These are phyloP conservation scores for Puccinia brachypodii DNA, from an alignment of 1,284 basidiomycete species.

Conservation along the genomic window DNA sequence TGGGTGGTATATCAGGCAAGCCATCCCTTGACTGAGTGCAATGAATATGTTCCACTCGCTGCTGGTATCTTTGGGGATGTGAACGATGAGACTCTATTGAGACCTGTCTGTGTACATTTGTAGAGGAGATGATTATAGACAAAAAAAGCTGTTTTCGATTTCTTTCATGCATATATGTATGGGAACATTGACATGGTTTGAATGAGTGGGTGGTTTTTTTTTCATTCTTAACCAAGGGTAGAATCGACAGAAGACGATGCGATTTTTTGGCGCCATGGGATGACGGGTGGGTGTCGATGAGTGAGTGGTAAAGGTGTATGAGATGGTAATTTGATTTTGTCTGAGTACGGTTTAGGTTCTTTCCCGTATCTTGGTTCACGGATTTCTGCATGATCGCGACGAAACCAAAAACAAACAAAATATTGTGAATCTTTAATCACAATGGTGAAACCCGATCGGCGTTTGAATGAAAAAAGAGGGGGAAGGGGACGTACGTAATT, in stretches of 20 bases:
- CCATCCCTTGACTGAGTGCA: too few species aligned
- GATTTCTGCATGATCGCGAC: neutral
- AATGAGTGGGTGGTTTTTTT: neutral
- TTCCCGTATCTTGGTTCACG: slow-evolving; percentile 35
- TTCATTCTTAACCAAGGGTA: neutral
- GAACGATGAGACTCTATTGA: too few species aligned
- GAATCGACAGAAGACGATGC: neutral
- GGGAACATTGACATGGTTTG: neutral
- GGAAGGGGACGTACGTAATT: slow-evolving; percentile 8
- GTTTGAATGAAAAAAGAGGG: neutral
- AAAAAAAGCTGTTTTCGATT: too few species aligned
- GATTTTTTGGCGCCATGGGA: slow-evolving; percentile 26
- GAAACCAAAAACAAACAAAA: neutral
- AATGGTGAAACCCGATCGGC: neutral
- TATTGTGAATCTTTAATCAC: neutral
- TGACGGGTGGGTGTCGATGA: slow-evolving; percentile 42
- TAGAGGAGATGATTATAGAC: too few species aligned
- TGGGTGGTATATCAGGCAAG: too few species aligned
- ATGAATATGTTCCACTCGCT: too few species aligned
- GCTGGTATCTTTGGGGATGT: too few species aligned
- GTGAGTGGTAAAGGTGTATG: slow-evolving; percentile 29
- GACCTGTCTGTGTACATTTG: too few species aligned
- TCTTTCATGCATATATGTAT: too few species aligned
- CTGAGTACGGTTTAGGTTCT: slow-evolving; percentile 29
- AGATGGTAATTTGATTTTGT: slow-evolving; percentile 11